phyloP scores from a whole-genome alignment of 2,329 filamentous ascomycete species.

The Colletotrichum lupini region DNA sequence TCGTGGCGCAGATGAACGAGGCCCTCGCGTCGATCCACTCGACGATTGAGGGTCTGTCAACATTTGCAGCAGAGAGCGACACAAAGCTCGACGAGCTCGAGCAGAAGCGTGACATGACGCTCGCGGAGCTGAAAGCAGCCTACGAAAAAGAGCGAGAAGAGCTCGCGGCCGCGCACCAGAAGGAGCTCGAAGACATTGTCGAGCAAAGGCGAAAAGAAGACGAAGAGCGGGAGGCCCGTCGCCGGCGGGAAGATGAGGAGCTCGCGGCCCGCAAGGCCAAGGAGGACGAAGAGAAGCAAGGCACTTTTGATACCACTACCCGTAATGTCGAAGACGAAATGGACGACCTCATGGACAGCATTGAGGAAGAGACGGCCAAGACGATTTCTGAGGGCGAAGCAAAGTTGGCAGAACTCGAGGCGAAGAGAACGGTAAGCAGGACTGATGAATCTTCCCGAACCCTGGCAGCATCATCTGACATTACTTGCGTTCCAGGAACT shows the following conservation, averaged over 20 bases:
- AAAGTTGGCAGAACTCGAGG: slow-evolving; percentile 47
- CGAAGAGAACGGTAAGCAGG: slow-evolving; percentile 43
- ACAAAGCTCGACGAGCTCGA: slow-evolving; percentile 53
- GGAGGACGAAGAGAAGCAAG: slow-evolving; percentile 46
- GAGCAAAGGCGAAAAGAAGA: slow-evolving; percentile 53
- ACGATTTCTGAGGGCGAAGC: slow-evolving; percentile 45
- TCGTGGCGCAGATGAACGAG: slow-evolving; percentile 56
- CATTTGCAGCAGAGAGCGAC: slow-evolving; percentile 44
- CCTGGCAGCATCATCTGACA: slow-evolving; percentile 5
- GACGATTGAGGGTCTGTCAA: slow-evolving; percentile 48
- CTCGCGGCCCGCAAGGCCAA: slow-evolving; percentile 39
- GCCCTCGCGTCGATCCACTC: slow-evolving; percentile 52
- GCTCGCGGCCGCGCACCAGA: slow-evolving; percentile 42
- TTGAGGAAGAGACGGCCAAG: slow-evolving; percentile 46
- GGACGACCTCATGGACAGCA: slow-evolving; percentile 46
- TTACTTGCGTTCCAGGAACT: slow-evolving; percentile 46
- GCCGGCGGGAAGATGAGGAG: slow-evolving; percentile 51
- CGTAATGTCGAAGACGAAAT: slow-evolving; percentile 49
- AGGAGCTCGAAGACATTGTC: slow-evolving; percentile 45
- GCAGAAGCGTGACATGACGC: slow-evolving; percentile 46
- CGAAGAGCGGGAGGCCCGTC: slow-evolving; percentile 50
- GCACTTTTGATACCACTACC: slow-evolving; percentile 44
- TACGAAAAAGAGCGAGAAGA: slow-evolving; percentile 46
- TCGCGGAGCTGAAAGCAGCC: slow-evolving; percentile 44
- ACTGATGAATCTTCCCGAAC: not conserved